Conservation (phyloP, 2,329 filamentous ascomycete species). For the Tolypocladium inflatum region DNA sequence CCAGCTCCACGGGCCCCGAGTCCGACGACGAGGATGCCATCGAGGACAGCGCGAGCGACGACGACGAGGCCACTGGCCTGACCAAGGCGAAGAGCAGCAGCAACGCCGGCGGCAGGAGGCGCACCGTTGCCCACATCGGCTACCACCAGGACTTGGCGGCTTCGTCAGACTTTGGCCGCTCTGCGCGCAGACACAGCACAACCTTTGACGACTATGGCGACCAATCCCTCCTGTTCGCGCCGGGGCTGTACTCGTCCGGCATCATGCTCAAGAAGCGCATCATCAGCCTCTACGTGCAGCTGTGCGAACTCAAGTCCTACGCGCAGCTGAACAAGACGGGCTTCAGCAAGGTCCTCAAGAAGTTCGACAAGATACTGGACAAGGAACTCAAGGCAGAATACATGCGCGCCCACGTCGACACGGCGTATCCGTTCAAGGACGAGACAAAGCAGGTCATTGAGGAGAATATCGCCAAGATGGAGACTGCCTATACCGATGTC, state of each 20-base stretch:
- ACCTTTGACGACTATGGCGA: conserved; percentile 73
- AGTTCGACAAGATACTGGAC: conserved; percentile 94
- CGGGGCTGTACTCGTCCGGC: conserved; percentile 53
- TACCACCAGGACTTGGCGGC: conserved; percentile 46
- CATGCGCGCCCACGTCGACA: conserved; percentile 62
- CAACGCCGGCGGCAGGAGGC: conserved; percentile 26
- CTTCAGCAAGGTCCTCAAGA: conserved; percentile 93
- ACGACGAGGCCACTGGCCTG: conserved; percentile 47
- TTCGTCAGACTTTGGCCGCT: conserved; percentile 49
- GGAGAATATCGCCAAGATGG: conserved; percentile 63
- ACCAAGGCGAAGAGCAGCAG: conserved; percentile 35
- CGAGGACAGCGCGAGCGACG: conserved; percentile 53
- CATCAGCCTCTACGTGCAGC: conserved; percentile 76
- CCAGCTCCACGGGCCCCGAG: conserved; percentile 31
- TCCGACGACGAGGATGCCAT: conserved; percentile 48
- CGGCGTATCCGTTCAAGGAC: conserved; percentile 72
- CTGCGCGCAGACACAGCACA: conserved; percentile 52
- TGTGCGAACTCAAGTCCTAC: conserved; percentile 94
- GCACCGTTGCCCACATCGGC: conserved; percentile 23
- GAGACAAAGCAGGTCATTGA: conserved; percentile 63
- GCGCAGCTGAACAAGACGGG: conserved; percentile 94
- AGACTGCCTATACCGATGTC: conserved; percentile 69
- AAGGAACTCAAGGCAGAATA: conserved; percentile 70
- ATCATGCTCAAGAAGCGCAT: conserved; percentile 91
- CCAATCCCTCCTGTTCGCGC: conserved; percentile 55